phyloP scores from a whole-genome alignment of 2,329 filamentous ascomycete species.

The Talaromyces amestolkiae region DNA sequence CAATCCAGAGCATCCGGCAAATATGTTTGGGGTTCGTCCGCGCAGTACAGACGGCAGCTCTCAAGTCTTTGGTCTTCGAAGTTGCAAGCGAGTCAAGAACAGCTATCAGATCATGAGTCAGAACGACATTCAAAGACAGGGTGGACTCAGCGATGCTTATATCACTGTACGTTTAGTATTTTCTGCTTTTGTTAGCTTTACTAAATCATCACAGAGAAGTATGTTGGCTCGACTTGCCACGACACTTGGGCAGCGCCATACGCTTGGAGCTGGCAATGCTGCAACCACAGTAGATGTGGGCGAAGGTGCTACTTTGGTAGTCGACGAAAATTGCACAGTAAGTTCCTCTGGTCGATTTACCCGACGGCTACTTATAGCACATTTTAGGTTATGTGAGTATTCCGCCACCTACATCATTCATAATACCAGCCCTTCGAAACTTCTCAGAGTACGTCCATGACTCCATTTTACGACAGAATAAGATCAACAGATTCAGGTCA shows the following conservation, averaged over 20 bases:
- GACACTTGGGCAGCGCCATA: slow-evolving; percentile 40
- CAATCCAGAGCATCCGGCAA: slow-evolving; percentile 44
- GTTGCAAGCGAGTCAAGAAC: slow-evolving; percentile 58
- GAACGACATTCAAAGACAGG: slow-evolving; percentile 60
- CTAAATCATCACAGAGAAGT: slow-evolving; percentile 39
- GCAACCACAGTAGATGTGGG: slow-evolving; percentile 26
- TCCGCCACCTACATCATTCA: slow-evolving; percentile 10
- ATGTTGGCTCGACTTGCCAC: slow-evolving; percentile 48
- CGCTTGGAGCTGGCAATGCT: slow-evolving; percentile 27
- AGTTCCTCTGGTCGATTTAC: slow-evolving; percentile 21
- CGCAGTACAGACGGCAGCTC: slow-evolving; percentile 24
- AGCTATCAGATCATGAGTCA: slow-evolving; percentile 61
- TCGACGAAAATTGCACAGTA: slow-evolving; percentile 48
- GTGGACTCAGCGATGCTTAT: slow-evolving; percentile 57
- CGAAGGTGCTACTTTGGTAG: slow-evolving; percentile 35
- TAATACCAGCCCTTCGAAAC: background rate
- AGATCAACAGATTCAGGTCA: background rate
- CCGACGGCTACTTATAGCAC: background rate
- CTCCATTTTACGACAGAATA: background rate
- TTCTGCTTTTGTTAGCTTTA: slow-evolving; percentile 15
- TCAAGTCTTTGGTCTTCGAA: slow-evolving; percentile 48
- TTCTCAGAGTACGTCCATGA: background rate
- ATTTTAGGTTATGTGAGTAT: slow-evolving; percentile 34
- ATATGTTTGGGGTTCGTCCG: slow-evolving; percentile 30
- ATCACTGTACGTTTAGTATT: slow-evolving; percentile 50